Evolutionary conservation across 2,329 filamentous ascomycete species (phyloP).

Genomic region (Aciculosporium take): DNA sequence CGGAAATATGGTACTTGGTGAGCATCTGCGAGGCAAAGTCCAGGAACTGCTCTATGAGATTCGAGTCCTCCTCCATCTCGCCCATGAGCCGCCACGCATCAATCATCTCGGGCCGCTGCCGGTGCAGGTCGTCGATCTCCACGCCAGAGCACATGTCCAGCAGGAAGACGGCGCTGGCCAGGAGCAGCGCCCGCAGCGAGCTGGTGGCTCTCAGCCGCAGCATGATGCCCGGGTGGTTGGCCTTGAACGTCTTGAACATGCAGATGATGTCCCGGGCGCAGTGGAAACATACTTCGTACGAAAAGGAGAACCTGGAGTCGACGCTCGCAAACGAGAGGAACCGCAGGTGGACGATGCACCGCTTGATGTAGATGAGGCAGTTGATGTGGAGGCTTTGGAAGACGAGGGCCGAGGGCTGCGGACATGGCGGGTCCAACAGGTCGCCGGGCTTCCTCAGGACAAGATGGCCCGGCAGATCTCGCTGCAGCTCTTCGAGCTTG

Average conservation of each 20-base stretch:
- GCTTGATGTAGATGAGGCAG: slow-evolving; percentile 2
- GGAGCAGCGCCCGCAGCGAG: background rate
- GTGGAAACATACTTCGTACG: background rate
- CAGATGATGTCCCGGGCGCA: slow-evolving; percentile 4
- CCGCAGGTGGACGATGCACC: slow-evolving; percentile 3
- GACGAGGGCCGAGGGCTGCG: background rate
- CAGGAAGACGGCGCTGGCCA: slow-evolving; percentile 3
- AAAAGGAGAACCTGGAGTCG: background rate
- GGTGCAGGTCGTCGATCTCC: background rate
- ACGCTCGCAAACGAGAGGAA: slow-evolving; percentile 1
- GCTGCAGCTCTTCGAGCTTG: slow-evolving; percentile 2
- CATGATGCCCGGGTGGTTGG: slow-evolving; percentile 1
- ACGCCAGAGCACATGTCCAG: slow-evolving; percentile 3
- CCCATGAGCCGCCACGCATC: slow-evolving; percentile 2
- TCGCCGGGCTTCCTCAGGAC: background rate
- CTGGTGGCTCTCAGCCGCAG: background rate
- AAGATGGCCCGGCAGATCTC: slow-evolving; percentile 3
- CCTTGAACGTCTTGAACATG: slow-evolving; percentile 1
- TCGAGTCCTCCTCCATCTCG: slow-evolving; percentile 2
- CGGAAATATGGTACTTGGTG: slow-evolving; percentile 1
- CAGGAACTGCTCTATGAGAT: slow-evolving; percentile 4
- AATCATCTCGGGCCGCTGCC: slow-evolving; percentile 2
- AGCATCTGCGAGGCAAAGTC: slow-evolving; percentile 4
- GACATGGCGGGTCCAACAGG: background rate
- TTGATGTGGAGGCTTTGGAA: slow-evolving; percentile 4